Conservation (phyloP, 2,329 filamentous ascomycete genomes). For the Ceratocystis huliohia region DNA sequence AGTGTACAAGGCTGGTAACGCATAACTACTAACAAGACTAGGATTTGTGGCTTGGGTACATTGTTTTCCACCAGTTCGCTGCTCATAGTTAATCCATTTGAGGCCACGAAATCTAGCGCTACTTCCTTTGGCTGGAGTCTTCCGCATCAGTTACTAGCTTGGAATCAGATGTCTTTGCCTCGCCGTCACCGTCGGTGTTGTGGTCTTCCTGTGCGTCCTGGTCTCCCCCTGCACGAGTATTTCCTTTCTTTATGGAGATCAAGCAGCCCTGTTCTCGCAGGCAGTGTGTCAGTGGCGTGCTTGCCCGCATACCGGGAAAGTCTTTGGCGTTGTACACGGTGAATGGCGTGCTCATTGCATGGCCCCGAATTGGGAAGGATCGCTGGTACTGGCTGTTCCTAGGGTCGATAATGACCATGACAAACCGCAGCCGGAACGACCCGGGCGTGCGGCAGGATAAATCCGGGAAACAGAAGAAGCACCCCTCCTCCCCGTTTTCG, state of each 20-base stretch:
- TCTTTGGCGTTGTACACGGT: slow-evolving; percentile 74
- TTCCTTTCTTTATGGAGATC: slow-evolving; percentile 78
- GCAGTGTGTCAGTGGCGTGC: slow-evolving; percentile 58
- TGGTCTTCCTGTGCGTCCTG: slow-evolving; percentile 33
- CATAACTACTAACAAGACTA: neutral
- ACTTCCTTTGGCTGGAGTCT: neutral
- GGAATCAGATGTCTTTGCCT: neutral
- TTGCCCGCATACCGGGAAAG: slow-evolving; percentile 72
- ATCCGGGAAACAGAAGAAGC: slow-evolving; percentile 78
- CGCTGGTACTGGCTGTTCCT: slow-evolving; percentile 31
- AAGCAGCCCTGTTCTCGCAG: slow-evolving; percentile 70
- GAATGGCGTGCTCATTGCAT: slow-evolving; percentile 55
- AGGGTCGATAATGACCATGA: slow-evolving; percentile 54
- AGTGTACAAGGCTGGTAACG: neutral
- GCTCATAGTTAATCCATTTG: neutral
- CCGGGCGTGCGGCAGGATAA: slow-evolving; percentile 68
- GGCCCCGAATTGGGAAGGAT: slow-evolving; percentile 40
- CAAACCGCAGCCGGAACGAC: slow-evolving; percentile 61
- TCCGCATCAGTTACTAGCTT: neutral
- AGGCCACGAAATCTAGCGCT: neutral
- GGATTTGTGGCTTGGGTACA: neutral
- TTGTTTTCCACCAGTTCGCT: too few relatives aligned
- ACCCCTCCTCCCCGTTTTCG: slow-evolving; percentile 59
- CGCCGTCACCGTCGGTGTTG: neutral
- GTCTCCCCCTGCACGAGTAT: slow-evolving; percentile 43